Percentiles rank a stretch among this genome's conserved stretches.
Conservation (phyloP, 768 basidiomycete species). For the Rhodotorula sphaerocarpa region DNA sequence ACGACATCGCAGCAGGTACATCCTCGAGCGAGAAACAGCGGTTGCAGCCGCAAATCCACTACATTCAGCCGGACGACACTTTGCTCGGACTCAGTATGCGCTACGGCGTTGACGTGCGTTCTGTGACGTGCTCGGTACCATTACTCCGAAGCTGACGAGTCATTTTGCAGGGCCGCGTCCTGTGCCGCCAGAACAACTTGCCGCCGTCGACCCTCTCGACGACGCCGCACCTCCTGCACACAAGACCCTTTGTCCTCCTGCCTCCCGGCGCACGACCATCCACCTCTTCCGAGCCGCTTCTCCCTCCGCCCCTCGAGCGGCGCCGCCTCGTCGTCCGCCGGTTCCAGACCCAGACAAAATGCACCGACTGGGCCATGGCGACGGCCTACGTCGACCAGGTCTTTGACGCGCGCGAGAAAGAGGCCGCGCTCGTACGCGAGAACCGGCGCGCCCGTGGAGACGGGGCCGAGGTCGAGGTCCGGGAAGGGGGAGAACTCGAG, state of each 20-base stretch:
- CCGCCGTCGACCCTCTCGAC: slow-evolving; percentile 32
- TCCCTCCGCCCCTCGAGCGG: slow-evolving; percentile 13
- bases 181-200: slow-evolving; percentile 26
- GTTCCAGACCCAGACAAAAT: slow-evolving; percentile 21
- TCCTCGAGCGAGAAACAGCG: neutral
- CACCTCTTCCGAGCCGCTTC: slow-evolving; percentile 17
- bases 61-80: slow-evolving; percentile 26
- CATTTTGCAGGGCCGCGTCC: slow-evolving; percentile 9
- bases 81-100: slow-evolving; percentile 12
- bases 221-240: slow-evolving; percentile 31
- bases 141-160: too few species aligned
- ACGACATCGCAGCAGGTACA: too few species aligned
- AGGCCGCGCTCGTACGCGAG: slow-evolving; percentile 8
- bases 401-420: slow-evolving; percentile 6
- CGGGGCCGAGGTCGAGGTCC: neutral
- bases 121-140: neutral
- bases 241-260: slow-evolving; percentile 31
- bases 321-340: slow-evolving; percentile 17
- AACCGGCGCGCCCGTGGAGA: slow-evolving; percentile 6
- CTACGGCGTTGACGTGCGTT: slow-evolving; percentile 24
- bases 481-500: slow-evolving; percentile 29
- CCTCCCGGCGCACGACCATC: slow-evolving; percentile 12
- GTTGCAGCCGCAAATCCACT: slow-evolving; percentile 20
- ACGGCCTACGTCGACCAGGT: slow-evolving; percentile 26
- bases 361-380: slow-evolving; percentile 20